A percentile compares a stretch with the other conserved stretches of the same genome.
These are phyloP conservation scores for Sarocladiaceae sp. DNA, from an alignment of 2,329 filamentous ascomycete species.

Conservation along the genomic window DNA sequence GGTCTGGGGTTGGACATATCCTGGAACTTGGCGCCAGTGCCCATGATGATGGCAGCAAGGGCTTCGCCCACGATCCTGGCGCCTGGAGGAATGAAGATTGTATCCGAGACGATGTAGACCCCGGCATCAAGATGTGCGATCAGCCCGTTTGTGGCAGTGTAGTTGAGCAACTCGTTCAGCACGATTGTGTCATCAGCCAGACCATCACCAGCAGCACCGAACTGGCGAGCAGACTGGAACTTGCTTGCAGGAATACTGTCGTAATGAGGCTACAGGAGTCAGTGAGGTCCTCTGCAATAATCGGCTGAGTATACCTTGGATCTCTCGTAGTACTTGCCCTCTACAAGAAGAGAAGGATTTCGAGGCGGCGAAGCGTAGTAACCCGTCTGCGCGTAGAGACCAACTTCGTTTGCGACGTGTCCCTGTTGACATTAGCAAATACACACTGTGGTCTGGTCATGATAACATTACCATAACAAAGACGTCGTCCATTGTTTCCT, in stretches of 20 bases:
- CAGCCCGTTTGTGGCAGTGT: conserved; percentile 44
- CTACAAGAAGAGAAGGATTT: conserved; percentile 43
- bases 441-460: too few species aligned
- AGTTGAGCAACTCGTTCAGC: conserved; percentile 52
- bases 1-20: conserved; percentile 55
- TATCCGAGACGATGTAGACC: conserved; percentile 55
- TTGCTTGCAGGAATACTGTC: conserved; percentile 49
- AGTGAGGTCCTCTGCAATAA: background rate
- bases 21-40: conserved; percentile 51
- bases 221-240: conserved; percentile 64
- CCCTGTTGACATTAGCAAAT: conserved; percentile 17
- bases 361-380: conserved; percentile 17
- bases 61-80: conserved; percentile 58
- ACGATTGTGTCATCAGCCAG: conserved; percentile 58
- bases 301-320: conserved; percentile 45
- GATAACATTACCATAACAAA: conserved; percentile 22
- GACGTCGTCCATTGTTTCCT: conserved; percentile 12
- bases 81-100: conserved; percentile 43
- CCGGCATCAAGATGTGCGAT: conserved; percentile 60
- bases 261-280: conserved; percentile 58
- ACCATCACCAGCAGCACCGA: conserved; percentile 55
- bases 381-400: conserved; percentile 18
- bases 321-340: conserved; percentile 59
- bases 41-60: conserved; percentile 49
- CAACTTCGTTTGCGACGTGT: conserved; percentile 18